These are phyloP conservation scores for Saraca asoca DNA, from an alignment of 331 rosid species.

Conservation along the genomic window DNA sequence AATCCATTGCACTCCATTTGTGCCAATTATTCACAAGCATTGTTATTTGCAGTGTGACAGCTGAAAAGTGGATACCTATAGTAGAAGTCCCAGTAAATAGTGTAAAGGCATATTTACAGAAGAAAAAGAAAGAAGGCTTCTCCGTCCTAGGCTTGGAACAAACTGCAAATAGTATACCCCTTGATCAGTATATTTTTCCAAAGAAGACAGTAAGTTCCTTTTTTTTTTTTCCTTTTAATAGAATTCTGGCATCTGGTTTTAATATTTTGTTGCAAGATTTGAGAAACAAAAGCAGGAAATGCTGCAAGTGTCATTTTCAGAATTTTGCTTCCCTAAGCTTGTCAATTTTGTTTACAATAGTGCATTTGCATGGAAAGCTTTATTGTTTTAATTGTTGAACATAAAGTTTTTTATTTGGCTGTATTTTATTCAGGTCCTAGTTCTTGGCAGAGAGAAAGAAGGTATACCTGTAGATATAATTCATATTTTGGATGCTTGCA, in stretches of 20 bases:
- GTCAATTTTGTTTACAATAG: not conserved
- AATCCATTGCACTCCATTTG: not conserved
- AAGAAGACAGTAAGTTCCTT: constrained; percentile 59
- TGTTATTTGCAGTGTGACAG: constrained; percentile 77
- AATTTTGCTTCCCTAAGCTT: not conserved
- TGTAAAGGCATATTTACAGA: constrained; percentile 74
- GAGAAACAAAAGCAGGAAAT: not conserved
- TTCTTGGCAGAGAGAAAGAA: constrained; percentile 96
- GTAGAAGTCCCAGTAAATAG: constrained; percentile 86
- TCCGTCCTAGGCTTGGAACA: constrained; percentile 96
- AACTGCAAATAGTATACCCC: constrained; percentile 90
- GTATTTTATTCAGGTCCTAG: constrained; percentile 65
- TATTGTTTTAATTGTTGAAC: no score
- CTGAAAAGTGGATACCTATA: constrained; percentile 97
- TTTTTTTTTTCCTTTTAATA: not conserved
- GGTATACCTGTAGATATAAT: constrained; percentile 94
- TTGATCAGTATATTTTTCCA: constrained; percentile 76
- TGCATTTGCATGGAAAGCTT: constrained; percentile 10
- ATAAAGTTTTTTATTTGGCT: constrained; percentile 3
- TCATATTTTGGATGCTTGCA: constrained; percentile 82
- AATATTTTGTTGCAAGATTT: constrained; percentile 8
- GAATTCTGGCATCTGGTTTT: constrained; percentile 12
- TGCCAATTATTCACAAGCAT: constrained; percentile 17
- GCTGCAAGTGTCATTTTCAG: constrained; percentile 1
- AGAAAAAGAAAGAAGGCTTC: constrained; percentile 86